Evolutionary conservation across 257 asterid genomes (phyloP).

Genomic region (Solanum pinnatisectum): DNA sequence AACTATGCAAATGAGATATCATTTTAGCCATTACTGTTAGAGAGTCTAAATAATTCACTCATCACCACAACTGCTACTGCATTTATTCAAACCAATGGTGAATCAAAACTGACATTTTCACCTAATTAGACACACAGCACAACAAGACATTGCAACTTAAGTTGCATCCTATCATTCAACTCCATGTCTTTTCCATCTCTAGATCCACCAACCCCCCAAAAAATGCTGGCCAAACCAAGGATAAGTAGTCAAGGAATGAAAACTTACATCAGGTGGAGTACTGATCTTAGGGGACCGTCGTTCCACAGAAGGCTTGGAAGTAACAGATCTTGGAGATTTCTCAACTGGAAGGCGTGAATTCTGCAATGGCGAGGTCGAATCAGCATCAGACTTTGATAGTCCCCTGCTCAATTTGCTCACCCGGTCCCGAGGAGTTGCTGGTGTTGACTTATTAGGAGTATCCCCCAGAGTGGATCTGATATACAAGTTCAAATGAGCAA

Average conservation of each 20-base stretch:
- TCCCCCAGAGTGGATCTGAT: conserved; percentile 65
- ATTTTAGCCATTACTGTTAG: neutral
- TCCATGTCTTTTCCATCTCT: neutral
- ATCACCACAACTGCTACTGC: neutral
- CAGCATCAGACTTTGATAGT: conserved; percentile 56
- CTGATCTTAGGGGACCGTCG: conserved; percentile 56
- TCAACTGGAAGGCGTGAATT: conserved; percentile 53
- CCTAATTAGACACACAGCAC: neutral
- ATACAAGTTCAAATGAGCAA: neutral
- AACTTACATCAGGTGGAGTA: conserved; percentile 78
- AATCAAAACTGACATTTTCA: neutral
- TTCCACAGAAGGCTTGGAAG: conserved; percentile 57
- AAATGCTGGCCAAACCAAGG: neutral
- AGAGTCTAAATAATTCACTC: neutral
- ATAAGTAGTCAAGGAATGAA: neutral
- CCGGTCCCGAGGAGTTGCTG: conserved; percentile 41
- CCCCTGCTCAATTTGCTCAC: conserved; percentile 44
- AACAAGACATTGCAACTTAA: neutral
- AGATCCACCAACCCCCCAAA: neutral
- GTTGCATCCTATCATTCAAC: neutral
- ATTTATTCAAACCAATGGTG: neutral
- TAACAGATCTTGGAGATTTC: conserved; percentile 58
- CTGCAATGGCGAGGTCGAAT: conserved; percentile 58
- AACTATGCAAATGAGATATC: neutral
- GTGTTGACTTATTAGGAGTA: conserved; percentile 58